Base-by-base conservation (phyloP, 441 rosid species). In the Populus hybrid region DNA sequence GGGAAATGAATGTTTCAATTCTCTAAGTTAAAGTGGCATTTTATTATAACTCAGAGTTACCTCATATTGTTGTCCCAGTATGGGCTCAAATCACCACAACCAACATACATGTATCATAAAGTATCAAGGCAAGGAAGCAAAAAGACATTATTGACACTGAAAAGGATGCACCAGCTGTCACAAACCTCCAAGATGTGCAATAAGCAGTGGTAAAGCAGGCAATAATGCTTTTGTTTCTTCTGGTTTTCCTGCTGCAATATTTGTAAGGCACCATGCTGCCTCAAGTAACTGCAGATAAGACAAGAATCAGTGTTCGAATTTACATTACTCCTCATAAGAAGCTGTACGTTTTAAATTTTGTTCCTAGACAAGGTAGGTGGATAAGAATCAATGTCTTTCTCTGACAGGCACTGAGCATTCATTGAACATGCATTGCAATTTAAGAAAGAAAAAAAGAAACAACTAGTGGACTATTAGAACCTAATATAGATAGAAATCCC, bases 201-300 rank as follows among this genome's bases (percentile, higher is more conserved):
- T 85, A 63, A 95, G 97, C 91, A 95, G 83, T 0, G 97, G 99
- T 79, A 95, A 81, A 14, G 95, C 94, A 82, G 98, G 97, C 80
- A 90, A 75, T 71, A 95, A 78, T 76, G 98, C 89, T 80, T 90
- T 94, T 68, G 98, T 91, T 88, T 95, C 98, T 74, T 94, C 99
- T 28, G 93, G 92, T 82, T 88, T 87, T 83, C 99, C 99, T 33
- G 98, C 97, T 24, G 99, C 99, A 9, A 95, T 95, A 76, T 95
- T 95, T 77, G 97, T 95, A 65, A 95, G 97, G 83, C 99, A 91
- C 98, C 98, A 93, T 73, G 99, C 97, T 75, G 97, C 92, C 90
- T 95, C 99, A 76, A 95, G 97, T 84, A 95, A 93, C 98, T 95
- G 93, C 83, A 83, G 79, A 16, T 74, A 67, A 78, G 82, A 33